phyloP scores from a whole-genome alignment of 225 moss, liverwort and hornwort genomes.

The Ulota crispa region DNA sequence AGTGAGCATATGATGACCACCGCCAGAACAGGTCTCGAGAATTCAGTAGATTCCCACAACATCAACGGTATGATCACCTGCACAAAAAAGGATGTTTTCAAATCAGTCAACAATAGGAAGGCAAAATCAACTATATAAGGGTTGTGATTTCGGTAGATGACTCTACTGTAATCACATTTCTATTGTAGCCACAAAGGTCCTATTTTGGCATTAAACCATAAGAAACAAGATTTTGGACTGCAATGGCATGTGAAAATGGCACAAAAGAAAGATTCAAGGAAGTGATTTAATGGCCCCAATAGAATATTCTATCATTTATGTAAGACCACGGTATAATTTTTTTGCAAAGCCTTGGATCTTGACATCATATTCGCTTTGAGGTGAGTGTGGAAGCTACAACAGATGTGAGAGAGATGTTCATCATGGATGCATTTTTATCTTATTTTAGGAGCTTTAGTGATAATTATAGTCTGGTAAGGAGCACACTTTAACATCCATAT shows the following conservation, averaged over 20 bases:
- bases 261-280: not conserved
- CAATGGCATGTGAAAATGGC: not conserved
- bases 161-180: not conserved
- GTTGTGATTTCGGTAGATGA: not conserved
- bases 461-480: not conserved
- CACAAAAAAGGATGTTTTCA: constrained; percentile 12
- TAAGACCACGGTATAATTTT: not conserved
- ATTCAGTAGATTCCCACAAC: constrained; percentile 81
- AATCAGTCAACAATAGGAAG: constrained; percentile 3
- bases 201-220: not conserved
- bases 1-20: constrained; percentile 86
- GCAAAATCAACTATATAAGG: not conserved
- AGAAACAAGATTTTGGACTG: not conserved
- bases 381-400: too few relatives aligned
- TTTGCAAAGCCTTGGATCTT: not conserved
- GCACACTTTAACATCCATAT: not conserved
- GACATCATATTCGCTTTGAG: not conserved
- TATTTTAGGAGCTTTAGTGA: not conserved
- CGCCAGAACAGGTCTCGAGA: constrained; percentile 83
- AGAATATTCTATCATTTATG: not conserved
- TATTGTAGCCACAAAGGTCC: not conserved
- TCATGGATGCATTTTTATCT: not conserved
- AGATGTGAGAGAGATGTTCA: not conserved
- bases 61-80: constrained; percentile 91
- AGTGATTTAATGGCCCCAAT: not conserved